Evolutionary conservation across 805 yeast species (phyloP).

Genomic region (Kurtzmaniella cleridarum): DNA sequence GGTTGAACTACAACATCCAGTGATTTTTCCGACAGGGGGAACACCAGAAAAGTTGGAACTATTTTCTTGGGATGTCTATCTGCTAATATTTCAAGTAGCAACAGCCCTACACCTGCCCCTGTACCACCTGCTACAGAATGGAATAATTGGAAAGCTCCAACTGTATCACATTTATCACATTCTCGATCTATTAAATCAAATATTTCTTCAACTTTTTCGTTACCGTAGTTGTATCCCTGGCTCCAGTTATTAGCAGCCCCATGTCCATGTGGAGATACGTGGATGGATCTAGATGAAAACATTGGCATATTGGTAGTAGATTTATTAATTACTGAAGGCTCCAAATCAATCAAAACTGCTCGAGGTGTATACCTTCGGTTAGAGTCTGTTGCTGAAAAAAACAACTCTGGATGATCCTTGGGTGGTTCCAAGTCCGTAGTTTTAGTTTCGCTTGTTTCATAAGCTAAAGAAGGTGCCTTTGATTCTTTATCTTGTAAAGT

Average conservation of each 20-base stretch:
- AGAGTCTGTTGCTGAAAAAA: constrained; percentile 72
- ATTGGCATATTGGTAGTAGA: constrained; percentile 50
- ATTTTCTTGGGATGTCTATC: constrained; percentile 80
- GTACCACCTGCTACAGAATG: constrained; percentile 99
- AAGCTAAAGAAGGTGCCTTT: constrained; percentile 9
- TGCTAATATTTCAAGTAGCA: constrained; percentile 65
- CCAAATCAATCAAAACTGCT: constrained; percentile 78
- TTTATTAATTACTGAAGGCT: constrained; percentile 79
- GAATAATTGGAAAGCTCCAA: constrained; percentile 84
- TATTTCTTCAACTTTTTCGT: constrained; percentile 62
- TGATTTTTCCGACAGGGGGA: constrained; percentile 69
- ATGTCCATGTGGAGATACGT: constrained; percentile 71
- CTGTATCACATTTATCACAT: constrained; percentile 80
- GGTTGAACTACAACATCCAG: constrained; percentile 99
- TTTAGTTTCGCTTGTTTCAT: constrained; percentile 3
- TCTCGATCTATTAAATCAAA: constrained; percentile 83
- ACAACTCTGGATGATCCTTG: constrained; percentile 72
- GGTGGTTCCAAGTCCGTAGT: constrained; percentile 14
- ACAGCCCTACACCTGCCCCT: constrained; percentile 93
- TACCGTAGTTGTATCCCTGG: constrained; percentile 77
- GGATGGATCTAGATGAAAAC: constrained; percentile 80
- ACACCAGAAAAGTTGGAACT: constrained; percentile 79
- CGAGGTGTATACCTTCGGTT: constrained; percentile 80
- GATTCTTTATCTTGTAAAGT: constrained; percentile 17
- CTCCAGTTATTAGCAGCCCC: constrained; percentile 99